phyloP scores from a whole-genome alignment of 768 basidiomycete species.

The Boletus insuetus region DNA sequence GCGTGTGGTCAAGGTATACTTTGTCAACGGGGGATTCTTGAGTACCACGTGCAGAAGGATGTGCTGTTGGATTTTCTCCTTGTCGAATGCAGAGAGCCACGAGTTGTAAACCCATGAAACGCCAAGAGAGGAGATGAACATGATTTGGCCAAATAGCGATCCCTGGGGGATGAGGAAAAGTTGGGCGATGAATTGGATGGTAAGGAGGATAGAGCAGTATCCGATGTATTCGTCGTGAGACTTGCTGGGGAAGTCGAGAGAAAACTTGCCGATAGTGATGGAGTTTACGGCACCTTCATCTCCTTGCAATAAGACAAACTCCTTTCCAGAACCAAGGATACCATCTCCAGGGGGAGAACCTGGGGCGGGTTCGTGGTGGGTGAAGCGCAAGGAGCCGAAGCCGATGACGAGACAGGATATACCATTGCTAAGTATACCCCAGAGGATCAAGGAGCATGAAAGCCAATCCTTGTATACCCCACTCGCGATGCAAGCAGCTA shows the following conservation, averaged over 20 bases:
- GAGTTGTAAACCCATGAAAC: constrained; percentile 29
- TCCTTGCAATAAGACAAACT: constrained; percentile 5
- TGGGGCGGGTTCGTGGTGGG: constrained; percentile 13
- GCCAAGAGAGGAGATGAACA: constrained; percentile 27
- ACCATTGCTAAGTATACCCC: constrained; percentile 29
- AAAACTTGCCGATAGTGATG: constrained; percentile 23
- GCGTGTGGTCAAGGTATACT: constrained; percentile 3
- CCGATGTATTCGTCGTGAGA: constrained; percentile 3
- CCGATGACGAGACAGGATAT: constrained; percentile 24
- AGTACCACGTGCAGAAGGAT: constrained; percentile 4
- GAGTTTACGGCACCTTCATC: constrained; percentile 21
- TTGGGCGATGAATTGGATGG: constrained; percentile 26
- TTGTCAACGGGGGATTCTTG: neutral
- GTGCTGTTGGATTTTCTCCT: constrained; percentile 14
- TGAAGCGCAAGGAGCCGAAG: constrained; percentile 16
- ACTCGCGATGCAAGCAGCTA: constrained; percentile 15
- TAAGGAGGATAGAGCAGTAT: constrained; percentile 19
- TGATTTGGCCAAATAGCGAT: constrained; percentile 28
- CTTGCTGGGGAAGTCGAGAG: neutral
- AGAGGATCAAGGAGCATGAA: constrained; percentile 24
- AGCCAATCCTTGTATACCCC: constrained; percentile 23
- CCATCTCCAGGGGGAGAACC: constrained; percentile 26
- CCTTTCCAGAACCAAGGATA: constrained; percentile 11
- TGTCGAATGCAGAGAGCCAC: constrained; percentile 32
- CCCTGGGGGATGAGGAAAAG: constrained; percentile 29